phyloP scores from a whole-genome alignment of 768 basidiomycete genomes.

The Pisolithus albus region DNA sequence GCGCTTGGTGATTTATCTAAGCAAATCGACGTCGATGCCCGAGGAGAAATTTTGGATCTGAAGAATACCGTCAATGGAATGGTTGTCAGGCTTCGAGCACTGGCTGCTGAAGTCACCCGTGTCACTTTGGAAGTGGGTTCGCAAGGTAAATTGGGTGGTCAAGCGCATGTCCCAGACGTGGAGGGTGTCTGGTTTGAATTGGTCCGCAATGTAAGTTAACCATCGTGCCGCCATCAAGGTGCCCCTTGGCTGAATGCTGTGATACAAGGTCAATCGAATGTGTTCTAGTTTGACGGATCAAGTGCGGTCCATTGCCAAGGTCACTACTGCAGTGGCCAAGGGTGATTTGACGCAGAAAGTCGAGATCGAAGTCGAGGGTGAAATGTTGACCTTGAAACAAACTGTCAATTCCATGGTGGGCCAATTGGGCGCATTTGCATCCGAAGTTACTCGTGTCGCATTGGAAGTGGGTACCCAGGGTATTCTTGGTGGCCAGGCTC shows the following conservation, averaged over 20 bases:
- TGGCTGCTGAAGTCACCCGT: conserved; percentile 78
- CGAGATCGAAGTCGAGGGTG: conserved; percentile 81
- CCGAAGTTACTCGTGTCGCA: conserved; percentile 77
- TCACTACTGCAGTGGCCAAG: conserved; percentile 84
- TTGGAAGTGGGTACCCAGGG: conserved; percentile 88
- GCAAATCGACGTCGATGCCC: conserved; percentile 86
- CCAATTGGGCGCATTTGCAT: conserved; percentile 79
- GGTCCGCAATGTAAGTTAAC: conserved; percentile 56
- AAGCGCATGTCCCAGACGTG: conserved; percentile 82
- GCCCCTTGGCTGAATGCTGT: conserved; percentile 6
- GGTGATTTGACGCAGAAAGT: conserved; percentile 93
- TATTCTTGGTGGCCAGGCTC: conserved; percentile 85
- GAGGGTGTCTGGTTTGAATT: conserved; percentile 89
- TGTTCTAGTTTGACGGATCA: conserved; percentile 73
- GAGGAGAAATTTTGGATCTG: conserved; percentile 84
- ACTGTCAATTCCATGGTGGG: conserved; percentile 96
- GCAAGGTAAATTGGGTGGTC: conserved; percentile 84
- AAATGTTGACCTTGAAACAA: conserved; percentile 77
- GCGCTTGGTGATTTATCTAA: conserved; percentile 84
- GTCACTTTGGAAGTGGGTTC: conserved; percentile 83
- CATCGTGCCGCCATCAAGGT: not conserved
- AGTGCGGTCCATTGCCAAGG: conserved; percentile 78
- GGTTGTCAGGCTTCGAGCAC: conserved; percentile 46
- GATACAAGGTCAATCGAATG: conserved; percentile 64
- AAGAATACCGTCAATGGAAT: conserved; percentile 56